Percentiles rank a stretch among this genome's conserved stretches.
phyloP scores from a whole-genome alignment of 441 rosid species.

The Bocquillonia castaneifolia region DNA sequence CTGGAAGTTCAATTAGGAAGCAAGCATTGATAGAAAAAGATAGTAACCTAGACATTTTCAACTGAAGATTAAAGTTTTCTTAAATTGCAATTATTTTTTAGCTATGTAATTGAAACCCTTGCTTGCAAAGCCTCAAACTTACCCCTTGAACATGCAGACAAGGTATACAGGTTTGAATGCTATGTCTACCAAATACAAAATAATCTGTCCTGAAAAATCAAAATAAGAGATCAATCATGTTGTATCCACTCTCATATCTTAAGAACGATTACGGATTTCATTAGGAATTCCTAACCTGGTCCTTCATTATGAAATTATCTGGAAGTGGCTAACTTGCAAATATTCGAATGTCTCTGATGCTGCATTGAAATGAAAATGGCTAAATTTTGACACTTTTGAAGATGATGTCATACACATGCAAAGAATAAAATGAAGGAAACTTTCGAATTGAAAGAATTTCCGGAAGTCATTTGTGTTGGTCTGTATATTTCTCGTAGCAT shows the following conservation, averaged over 20 bases:
- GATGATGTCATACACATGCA: not conserved
- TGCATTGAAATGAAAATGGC: not conserved
- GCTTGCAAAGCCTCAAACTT: not conserved
- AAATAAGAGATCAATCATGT: no score
- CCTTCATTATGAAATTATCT: not conserved
- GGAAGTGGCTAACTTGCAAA: not conserved
- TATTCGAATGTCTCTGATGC: not conserved
- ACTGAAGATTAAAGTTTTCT: not conserved
- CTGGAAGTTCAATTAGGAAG: not conserved
- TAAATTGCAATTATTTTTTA: not conserved
- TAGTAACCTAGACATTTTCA: not conserved
- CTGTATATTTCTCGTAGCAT: no score
- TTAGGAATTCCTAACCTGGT: no score
- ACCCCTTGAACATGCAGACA: not conserved
- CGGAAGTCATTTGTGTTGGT: not conserved
- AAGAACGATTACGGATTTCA: not conserved
- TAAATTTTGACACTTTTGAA: not conserved
- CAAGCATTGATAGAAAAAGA: not conserved
- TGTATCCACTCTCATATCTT: not conserved
- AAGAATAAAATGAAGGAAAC: not conserved
- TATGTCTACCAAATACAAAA: no score
- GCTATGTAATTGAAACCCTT: not conserved
- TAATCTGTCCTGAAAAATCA: no score
- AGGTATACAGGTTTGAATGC: not conserved
- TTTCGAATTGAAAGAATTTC: not conserved